Evolutionary conservation across 139 green algal genomes (phyloP), one percentile per base, ranked within the genome.

Genomic region (Nannochloris sp.): DNA sequence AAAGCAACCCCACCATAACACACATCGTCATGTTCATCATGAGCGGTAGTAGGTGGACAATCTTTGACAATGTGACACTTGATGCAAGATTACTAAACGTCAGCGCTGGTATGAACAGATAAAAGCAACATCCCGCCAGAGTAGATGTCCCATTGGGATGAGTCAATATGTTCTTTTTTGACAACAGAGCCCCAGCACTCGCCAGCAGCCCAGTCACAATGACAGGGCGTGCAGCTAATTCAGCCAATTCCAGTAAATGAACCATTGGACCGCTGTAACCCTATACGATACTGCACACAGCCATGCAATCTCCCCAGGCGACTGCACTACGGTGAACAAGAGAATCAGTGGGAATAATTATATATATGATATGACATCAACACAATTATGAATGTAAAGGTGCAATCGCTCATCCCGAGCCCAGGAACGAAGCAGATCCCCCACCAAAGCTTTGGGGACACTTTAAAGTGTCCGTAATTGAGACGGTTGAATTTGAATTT

Each of bases 11-110:
- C n/a, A 57, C 50, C 23, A 70, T 3, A 40, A 29, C 14, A 20
- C 36, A 45, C 56, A 77, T 2, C 2, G 64, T 65, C 37, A 73
- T 73, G 51, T 73, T 77, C 12, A 33, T 43, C 17, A 77, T 37
- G 6, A 77, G 59, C 12, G 70, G 70, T 64, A 65, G 72, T 10
- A 77, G 48, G 49, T 69, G 37, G 14, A 16, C n/a, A 26, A 77
- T 61, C 25, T 63, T 56, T 11, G 31, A 8, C 8, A 70, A 40
- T 30, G 13, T 63, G 14, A 77, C 45, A 2, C 65, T 40, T 12
- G 65, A 48, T 4, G 51, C 60, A 17, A 77, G 40, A 49, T 66
- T 73, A 33, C 14, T 20, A 43, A 70, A 70, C 2, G 61, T 73
- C 16, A 78, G 43, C 16, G 64, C 60, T 1, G 70, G 64, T 2